phyloP scores from a whole-genome alignment of 495 filamentous ascomycete species.

The Annulohypoxylon moriforme region DNA sequence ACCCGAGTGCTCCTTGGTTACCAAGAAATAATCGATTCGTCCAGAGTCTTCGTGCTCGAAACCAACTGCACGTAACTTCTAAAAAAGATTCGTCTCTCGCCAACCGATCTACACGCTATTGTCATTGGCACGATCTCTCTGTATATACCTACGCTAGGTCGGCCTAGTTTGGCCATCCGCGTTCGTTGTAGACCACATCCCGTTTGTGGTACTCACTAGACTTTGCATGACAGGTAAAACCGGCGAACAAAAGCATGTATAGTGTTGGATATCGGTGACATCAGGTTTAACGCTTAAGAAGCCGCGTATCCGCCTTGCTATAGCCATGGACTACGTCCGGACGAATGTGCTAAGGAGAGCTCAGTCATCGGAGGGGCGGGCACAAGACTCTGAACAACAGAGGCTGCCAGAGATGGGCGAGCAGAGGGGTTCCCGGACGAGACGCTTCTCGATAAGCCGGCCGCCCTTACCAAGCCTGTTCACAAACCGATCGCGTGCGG shows the following conservation, averaged over 20 bases:
- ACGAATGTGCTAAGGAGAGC: slow-evolving; percentile 30
- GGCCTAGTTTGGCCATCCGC: slow-evolving; percentile 14
- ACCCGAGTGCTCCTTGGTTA: slow-evolving; percentile 17
- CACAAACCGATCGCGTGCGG: slow-evolving; percentile 44
- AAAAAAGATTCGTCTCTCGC: slow-evolving; percentile 11
- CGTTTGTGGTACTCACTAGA: slow-evolving; percentile 2
- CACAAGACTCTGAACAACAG: slow-evolving; percentile 35
- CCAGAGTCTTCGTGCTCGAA: slow-evolving; percentile 18
- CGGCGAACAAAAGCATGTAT: slow-evolving; percentile 33
- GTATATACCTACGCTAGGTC: slow-evolving; percentile 26
- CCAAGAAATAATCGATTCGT: slow-evolving; percentile 33
- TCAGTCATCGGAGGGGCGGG: slow-evolving; percentile 23
- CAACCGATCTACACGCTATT: slow-evolving; percentile 15
- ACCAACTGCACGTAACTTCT: slow-evolving; percentile 24
- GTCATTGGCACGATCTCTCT: slow-evolving; percentile 6
- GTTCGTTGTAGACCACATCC: slow-evolving; percentile 11
- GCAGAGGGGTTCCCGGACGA: slow-evolving; percentile 18
- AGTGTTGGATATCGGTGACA: slow-evolving; percentile 29
- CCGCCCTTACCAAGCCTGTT: slow-evolving; percentile 51
- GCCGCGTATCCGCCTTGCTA: slow-evolving; percentile 3
- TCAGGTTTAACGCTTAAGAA: slow-evolving; percentile 35
- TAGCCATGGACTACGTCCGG: slow-evolving; percentile 44
- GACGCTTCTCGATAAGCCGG: slow-evolving; percentile 38
- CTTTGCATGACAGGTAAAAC: background rate
- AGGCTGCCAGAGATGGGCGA: slow-evolving; percentile 47